Conservation (phyloP, 2,329 filamentous ascomycete species). For the Basipetospora chlamydospora region DNA sequence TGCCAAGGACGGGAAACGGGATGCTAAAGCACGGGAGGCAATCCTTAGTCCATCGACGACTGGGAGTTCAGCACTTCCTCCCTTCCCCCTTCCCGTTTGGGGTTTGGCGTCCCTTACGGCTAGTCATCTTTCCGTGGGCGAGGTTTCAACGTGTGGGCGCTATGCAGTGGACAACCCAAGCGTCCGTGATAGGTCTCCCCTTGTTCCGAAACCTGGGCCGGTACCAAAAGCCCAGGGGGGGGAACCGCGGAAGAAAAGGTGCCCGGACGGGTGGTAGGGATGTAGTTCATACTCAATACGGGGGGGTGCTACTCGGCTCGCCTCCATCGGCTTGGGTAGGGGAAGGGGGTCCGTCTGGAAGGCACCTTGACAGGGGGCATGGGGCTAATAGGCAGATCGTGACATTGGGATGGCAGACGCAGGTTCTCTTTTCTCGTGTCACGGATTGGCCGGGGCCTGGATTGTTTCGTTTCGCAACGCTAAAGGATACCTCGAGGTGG, state of each 20-base stretch:
- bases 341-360: no score
- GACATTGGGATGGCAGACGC: constrained; percentile 5
- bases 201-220: no score
- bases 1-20: constrained; percentile 1
- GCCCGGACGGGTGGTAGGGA: no score
- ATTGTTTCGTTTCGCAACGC: constrained; percentile 4
- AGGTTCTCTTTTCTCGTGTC: not conserved
- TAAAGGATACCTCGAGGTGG: not conserved
- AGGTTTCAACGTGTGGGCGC: constrained; percentile 9
- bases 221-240: no score
- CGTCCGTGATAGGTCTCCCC: not conserved
- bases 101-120: constrained; percentile 6
- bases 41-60: not conserved
- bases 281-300: no score
- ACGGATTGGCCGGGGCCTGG: not conserved
- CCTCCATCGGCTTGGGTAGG: no score
- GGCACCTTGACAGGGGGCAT: no score
- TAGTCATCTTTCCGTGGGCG: constrained; percentile 10
- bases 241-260: no score
- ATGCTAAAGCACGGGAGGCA: not conserved
- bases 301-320: no score
- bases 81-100: no score
- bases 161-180: constrained; percentile 8
- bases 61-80: no score
- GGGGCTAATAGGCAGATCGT: no score